These are phyloP conservation scores for Cylindrotheca closterium DNA, from an alignment of 108 stramenopile genomes.

Conservation along the genomic window DNA sequence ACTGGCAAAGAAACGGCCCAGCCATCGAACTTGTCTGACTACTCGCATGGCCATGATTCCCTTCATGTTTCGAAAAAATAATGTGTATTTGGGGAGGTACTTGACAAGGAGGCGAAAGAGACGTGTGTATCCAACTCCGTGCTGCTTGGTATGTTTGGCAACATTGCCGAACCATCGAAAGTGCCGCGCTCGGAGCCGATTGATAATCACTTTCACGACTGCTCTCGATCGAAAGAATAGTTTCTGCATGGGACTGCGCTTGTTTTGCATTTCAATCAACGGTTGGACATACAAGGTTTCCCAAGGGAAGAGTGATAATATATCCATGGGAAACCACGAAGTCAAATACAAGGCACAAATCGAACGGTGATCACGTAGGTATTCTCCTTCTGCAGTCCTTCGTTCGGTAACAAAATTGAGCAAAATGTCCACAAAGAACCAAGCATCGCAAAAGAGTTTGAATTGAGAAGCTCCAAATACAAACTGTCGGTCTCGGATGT, in stretches of 20 bases:
- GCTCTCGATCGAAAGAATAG: constrained; percentile 81
- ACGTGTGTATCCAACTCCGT: constrained; percentile 51
- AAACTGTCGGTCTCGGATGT: constrained; percentile 72
- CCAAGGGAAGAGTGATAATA: constrained; percentile 72
- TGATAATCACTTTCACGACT: constrained; percentile 57
- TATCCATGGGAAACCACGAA: constrained; percentile 85
- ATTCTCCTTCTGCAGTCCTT: constrained; percentile 53
- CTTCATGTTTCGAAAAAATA: constrained; percentile 82
- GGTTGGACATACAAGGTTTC: constrained; percentile 76
- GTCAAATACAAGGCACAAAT: constrained; percentile 85
- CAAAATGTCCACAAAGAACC: constrained; percentile 80
- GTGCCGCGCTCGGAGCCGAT: constrained; percentile 68
- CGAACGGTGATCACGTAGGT: constrained; percentile 57
- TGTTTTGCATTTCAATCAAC: constrained; percentile 76
- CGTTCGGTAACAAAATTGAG: constrained; percentile 85
- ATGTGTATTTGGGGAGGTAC: constrained; percentile 80
- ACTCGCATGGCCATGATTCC: constrained; percentile 61
- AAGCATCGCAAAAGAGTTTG: constrained; percentile 62
- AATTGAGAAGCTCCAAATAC: constrained; percentile 32
- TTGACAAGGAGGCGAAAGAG: constrained; percentile 70
- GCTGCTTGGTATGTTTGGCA: constrained; percentile 60
- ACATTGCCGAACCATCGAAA: constrained; percentile 74
- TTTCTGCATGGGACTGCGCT: constrained; percentile 63
- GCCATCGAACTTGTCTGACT: constrained; percentile 71
- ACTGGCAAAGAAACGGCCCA: constrained; percentile 36